These are phyloP conservation scores for Orbilia javanica DNA, from an alignment of 2,329 filamentous ascomycete species.

Conservation along the genomic window DNA sequence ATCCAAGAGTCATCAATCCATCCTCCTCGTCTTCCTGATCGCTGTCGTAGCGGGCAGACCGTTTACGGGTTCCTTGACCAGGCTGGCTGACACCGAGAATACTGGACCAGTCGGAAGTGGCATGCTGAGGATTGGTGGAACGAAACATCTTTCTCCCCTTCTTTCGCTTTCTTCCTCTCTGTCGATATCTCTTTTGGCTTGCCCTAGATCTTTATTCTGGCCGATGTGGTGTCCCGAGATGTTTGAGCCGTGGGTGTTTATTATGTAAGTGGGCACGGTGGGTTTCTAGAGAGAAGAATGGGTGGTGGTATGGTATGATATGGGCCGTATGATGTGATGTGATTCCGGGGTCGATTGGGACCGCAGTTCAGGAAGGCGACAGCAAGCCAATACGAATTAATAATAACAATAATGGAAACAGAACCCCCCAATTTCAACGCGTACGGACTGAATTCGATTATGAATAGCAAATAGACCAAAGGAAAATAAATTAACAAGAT, in stretches of 20 bases:
- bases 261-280: no score
- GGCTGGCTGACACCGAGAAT: slow-evolving; percentile 6
- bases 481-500: not conserved
- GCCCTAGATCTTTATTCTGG: not conserved
- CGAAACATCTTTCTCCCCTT: slow-evolving; percentile 26
- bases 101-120: slow-evolving; percentile 17
- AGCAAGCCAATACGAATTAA: not conserved
- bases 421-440: not conserved
- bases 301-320: not conserved
- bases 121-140: not conserved
- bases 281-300: not conserved
- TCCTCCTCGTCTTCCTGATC: slow-evolving; percentile 55
- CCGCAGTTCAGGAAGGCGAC: not conserved
- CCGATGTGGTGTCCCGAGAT: not conserved
- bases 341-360: not conserved
- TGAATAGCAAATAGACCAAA: not conserved
- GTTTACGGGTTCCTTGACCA: slow-evolving; percentile 39
- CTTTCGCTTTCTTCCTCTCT: not conserved
- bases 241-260: not conserved
- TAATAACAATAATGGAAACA: not conserved
- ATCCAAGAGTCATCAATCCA: not conserved
- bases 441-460: not conserved
- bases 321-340: slow-evolving; percentile 8
- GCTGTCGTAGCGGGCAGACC: slow-evolving; percentile 48
- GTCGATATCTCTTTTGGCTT: not conserved